These are phyloP conservation scores for Catharanthus roseus DNA, from an alignment of 257 asterid species.

Conservation along the genomic window DNA sequence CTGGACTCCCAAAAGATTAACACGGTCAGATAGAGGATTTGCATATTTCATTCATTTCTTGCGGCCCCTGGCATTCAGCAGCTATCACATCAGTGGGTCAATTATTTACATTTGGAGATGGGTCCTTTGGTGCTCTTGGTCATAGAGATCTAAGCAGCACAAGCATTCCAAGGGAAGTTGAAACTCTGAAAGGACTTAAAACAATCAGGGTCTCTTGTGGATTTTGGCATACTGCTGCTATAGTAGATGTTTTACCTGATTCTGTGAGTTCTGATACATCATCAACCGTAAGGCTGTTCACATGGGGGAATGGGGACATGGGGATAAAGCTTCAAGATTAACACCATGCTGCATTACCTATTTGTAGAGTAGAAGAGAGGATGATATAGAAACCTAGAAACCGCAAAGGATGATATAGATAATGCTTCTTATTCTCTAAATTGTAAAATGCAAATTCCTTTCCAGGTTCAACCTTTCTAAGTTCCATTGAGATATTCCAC, in stretches of 20 bases:
- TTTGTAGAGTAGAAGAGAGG: too few species aligned
- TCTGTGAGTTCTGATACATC: slow-evolving; percentile 22
- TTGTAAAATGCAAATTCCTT: neutral
- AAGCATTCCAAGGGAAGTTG: slow-evolving; percentile 55
- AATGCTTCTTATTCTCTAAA: neutral
- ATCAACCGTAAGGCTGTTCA: slow-evolving; percentile 48
- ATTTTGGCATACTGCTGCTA: slow-evolving; percentile 80
- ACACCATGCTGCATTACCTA: slow-evolving; percentile 42
- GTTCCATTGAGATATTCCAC: neutral
- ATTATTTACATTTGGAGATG: slow-evolving; percentile 74
- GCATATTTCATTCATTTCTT: slow-evolving; percentile 43
- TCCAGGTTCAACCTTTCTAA: neutral
- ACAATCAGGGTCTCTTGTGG: slow-evolving; percentile 57
- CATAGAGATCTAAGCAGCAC: slow-evolving; percentile 53
- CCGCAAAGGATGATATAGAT: neutral
- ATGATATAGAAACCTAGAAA: neutral
- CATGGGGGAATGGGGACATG: slow-evolving; percentile 82
- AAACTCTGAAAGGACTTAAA: slow-evolving; percentile 44
- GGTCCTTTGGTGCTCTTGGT: slow-evolving; percentile 77
- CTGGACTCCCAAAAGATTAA: slow-evolving; percentile 59
- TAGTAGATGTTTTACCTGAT: slow-evolving; percentile 39
- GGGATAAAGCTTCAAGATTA: slow-evolving; percentile 39
- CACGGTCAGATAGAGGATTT: slow-evolving; percentile 47
- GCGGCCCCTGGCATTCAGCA: slow-evolving; percentile 87
- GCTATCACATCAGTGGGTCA: slow-evolving; percentile 51